Base-by-base conservation (phyloP, 495 filamentous ascomycete genomes). In the Talaromyces nanjingensis region DNA sequence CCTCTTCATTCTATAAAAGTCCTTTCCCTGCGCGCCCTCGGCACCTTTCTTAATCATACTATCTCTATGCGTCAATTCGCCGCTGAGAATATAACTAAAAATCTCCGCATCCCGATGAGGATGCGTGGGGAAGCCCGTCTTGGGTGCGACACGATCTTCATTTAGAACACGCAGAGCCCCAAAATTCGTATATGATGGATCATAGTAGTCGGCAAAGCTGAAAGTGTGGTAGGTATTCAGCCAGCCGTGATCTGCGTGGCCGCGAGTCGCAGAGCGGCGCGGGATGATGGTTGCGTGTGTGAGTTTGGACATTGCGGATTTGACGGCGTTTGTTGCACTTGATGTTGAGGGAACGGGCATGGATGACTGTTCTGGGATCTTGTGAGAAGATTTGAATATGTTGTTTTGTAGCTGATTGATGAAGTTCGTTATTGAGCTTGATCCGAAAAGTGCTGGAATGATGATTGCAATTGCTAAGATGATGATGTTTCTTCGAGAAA, bases 181-280 rank as follows among this genome's bases (percentile, higher is more conserved):
- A 69, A 87, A 93, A 63, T 81, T 77, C 45, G 79, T 73, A 75
- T 84, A 87, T 1, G 69, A 65, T 34, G 86, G 87, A 73, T 90
- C 83, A 76, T 85, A 84, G 81, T 91, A 92, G 65, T 75, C 73
- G 63, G 89, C 89, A 71, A 93, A 92, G 73, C 81, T 84, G 81
- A 96, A 93, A 63, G 87, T 90, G 78, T 93, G 90, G 77, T 87
- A 92, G 24, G 84, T 86, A 73, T 92, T 87, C n/a, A 92, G 84
- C 90, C 90, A 93, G 71, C 87, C 89, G 72, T 91, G 87, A 70
- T 92, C 83, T 63, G 83, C 80, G 71, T 92, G 89, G 45, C 89
- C 91, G 55, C 90, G 82, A 33, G 82, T 79, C 42, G 70, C 70
- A 37, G 86, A 89, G 65, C 76, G 81, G 68, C 86, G 87, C 24